phyloP scores from a whole-genome alignment of 345 rosid species.

The Boechera divaricarpa region DNA sequence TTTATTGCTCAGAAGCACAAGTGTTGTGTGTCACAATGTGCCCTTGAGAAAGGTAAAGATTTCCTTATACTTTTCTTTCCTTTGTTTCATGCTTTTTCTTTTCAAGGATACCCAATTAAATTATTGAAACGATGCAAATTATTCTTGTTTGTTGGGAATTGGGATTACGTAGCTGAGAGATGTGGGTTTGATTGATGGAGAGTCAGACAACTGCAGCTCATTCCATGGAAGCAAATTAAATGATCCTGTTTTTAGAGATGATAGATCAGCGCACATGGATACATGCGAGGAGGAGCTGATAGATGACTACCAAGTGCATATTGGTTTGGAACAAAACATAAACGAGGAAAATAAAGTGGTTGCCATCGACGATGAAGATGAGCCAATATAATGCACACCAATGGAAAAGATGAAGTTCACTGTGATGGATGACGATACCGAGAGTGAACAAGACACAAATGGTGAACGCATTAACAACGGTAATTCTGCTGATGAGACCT shows the following conservation, averaged over 20 bases:
- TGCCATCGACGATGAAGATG: conserved; percentile 30
- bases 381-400: conserved; percentile 10
- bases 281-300: conserved; percentile 23
- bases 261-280: not conserved
- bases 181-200: conserved; percentile 15
- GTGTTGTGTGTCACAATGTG: too few relatives aligned
- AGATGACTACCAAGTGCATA: conserved; percentile 30
- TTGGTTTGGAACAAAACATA: not conserved
- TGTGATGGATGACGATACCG: conserved; percentile 23
- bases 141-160: conserved; percentile 4
- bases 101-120: too few relatives aligned
- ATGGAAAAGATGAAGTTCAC: conserved; percentile 9
- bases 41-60: too few relatives aligned
- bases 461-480: too few relatives aligned
- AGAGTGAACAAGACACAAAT: conserved; percentile 18
- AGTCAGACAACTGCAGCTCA: conserved; percentile 21
- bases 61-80: not conserved
- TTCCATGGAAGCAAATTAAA: not conserved
- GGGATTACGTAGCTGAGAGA: conserved; percentile 28
- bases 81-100: not conserved
- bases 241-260: conserved; percentile 25
- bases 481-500: too few relatives aligned
- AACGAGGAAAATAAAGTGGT: conserved; percentile 16
- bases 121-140: not conserved
- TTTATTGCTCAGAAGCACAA: too few relatives aligned